Evolutionary conservation across 495 filamentous ascomycete species (phyloP).

Genomic region (Penicillium macrosclerotiorum): DNA sequence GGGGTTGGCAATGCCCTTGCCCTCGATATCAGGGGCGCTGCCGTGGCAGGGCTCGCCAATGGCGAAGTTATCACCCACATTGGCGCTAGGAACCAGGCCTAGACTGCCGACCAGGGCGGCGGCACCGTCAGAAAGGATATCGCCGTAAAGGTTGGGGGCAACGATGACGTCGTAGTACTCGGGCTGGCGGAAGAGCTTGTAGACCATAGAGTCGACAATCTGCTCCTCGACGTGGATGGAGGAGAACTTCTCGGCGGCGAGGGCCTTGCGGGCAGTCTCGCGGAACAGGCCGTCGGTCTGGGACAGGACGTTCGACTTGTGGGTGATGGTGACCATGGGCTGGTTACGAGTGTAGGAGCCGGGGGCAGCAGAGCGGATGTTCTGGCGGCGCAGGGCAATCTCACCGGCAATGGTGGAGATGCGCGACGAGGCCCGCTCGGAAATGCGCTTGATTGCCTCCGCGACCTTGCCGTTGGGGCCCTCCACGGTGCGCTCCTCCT

Average conservation of each 20-base stretch:
- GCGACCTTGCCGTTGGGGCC: conserved; percentile 76
- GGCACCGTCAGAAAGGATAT: conserved; percentile 93
- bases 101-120: conserved; percentile 93
- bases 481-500: conserved; percentile 84
- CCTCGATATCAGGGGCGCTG: conserved; percentile 92
- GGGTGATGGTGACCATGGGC: conserved; percentile 91
- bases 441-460: conserved; percentile 96
- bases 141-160: conserved; percentile 96
- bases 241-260: conserved; percentile 60
- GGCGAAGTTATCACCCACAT: conserved; percentile 91
- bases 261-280: conserved; percentile 67
- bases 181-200: conserved; percentile 97
- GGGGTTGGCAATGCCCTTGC: conserved; percentile 88
- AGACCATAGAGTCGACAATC: conserved; percentile 98
- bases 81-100: conserved; percentile 92
- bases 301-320: conserved; percentile 96
- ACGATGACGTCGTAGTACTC: conserved; percentile 95
- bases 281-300: conserved; percentile 98
- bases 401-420: conserved; percentile 94
- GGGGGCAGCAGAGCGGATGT: conserved; percentile 58
- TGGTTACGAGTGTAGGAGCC: conserved; percentile 55
- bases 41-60: conserved; percentile 99
- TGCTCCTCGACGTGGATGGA: conserved; percentile 83
- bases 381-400: conserved; percentile 83
- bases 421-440: conserved; percentile 72